Evolutionary conservation across 768 basidiomycete genomes (phyloP), one percentile per base, ranked within the genome.

Genomic region (Russula griseocarnosa): DNA sequence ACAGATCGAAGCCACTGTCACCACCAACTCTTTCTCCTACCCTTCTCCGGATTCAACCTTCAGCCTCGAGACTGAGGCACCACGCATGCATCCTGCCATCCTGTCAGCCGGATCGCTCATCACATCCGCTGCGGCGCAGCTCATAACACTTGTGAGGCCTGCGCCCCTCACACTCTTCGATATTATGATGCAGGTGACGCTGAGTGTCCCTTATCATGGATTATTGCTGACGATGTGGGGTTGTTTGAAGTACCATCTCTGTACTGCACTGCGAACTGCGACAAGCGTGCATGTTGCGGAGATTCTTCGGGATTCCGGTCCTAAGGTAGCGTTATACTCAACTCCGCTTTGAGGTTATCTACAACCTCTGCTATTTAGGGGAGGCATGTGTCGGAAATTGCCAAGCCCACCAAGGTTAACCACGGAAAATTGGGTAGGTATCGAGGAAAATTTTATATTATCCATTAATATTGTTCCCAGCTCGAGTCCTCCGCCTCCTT

Each of bases 351-450:
- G 2, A 5, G 8, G 10, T 34, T 13, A 3, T 6, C 18, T 1
- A 32, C 3, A 13, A 42, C n/a, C 20, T 22, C 44, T 22, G 40
- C 30, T 5, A 14, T 58, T 13, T 61, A 76, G 76, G 78, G 78
- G 0, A 60, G 77, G 26, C 78, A 80, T 40, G 70, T 74, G n/a
- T 63, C 71, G 8, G 76, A 78, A 7, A 78, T 79, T 44, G 76
- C 74, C 14, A 70, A 67, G 26, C 73, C 71, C 24, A 73, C 71
- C 54, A 67, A 66, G 5, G 67, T 75, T 52, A 71, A 76, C 50
- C 62, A 73, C 55, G 65, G n/a, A 77, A 34, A 77, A 62, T 67
- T 79, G 3, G 75, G 78, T 78, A 63, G 11, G 69, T 69, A 10
- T 49, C 13, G 36, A 10, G 24, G 28, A 24, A 9, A 5, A 5